A percentile compares a stretch with the other conserved stretches of the same genome.
Conservation (phyloP, 129 eudicot species). For the Arctium lappa region DNA sequence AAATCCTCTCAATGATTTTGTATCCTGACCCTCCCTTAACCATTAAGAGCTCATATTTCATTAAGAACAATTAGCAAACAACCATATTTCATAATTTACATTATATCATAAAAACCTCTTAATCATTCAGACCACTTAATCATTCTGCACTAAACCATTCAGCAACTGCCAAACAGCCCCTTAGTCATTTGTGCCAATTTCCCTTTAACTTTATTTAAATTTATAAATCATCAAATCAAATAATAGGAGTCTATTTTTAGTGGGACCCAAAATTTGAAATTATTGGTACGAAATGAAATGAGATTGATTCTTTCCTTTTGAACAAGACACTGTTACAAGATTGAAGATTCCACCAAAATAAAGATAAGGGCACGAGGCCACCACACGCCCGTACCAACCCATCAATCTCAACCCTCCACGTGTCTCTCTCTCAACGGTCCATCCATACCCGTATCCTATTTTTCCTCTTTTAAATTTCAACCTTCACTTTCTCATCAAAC, state of each 20-base stretch:
- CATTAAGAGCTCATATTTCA: too few species aligned
- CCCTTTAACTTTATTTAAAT: too few species aligned
- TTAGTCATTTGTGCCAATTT: too few species aligned
- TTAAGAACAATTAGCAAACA: too few species aligned
- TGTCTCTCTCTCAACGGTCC: slow-evolving; percentile 44
- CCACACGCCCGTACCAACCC: slow-evolving; percentile 71
- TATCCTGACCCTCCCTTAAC: too few species aligned
- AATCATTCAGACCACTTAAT: too few species aligned
- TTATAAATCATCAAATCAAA: neutral
- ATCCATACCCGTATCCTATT: slow-evolving; percentile 22
- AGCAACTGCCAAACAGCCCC: too few species aligned
- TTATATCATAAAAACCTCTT: too few species aligned
- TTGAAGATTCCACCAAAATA: slow-evolving; percentile 21
- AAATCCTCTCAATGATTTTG: too few species aligned
- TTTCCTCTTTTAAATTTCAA: slow-evolving; percentile 21
- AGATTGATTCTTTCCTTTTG: neutral
- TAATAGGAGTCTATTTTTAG: neutral
- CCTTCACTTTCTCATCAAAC: slow-evolving; percentile 11
- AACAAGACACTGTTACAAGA: neutral
- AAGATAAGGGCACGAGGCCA: slow-evolving; percentile 62
- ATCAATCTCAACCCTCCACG: slow-evolving; percentile 43
- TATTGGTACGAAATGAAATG: neutral
- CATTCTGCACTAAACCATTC: too few species aligned
- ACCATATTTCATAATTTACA: too few species aligned
- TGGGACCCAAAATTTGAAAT: neutral